Percentiles rank a stretch among this genome's conserved stretches.
phyloP scores from a whole-genome alignment of 2,329 filamentous ascomycete species.

The Thelonectria olida region DNA sequence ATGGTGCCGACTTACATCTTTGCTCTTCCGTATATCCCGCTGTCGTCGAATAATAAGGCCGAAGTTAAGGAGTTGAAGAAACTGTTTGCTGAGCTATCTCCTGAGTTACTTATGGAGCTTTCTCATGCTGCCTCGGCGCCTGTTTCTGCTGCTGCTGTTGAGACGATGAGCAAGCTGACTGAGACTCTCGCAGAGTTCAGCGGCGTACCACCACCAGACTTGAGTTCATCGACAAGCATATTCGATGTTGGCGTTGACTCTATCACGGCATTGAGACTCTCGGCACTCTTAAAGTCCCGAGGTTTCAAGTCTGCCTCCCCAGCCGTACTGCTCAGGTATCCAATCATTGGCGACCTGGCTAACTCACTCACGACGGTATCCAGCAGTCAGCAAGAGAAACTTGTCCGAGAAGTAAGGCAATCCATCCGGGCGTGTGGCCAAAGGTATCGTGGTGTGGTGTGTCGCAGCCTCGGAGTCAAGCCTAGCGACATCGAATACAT shows the following conservation, averaged over 20 bases:
- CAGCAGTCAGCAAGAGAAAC: constrained; percentile 24
- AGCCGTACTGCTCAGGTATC: constrained; percentile 73
- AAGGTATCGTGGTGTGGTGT: constrained; percentile 63
- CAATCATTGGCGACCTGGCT: constrained; percentile 59
- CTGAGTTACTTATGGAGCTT: constrained; percentile 69
- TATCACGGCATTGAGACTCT: constrained; percentile 80
- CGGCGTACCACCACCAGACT: constrained; percentile 50
- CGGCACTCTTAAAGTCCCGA: constrained; percentile 67
- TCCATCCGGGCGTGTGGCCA: constrained; percentile 71
- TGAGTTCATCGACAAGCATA: constrained; percentile 70
- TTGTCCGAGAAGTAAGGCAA: constrained; percentile 63
- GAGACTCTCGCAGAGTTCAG: constrained; percentile 64
- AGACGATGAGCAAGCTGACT: constrained; percentile 59
- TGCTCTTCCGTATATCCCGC: constrained; percentile 74
- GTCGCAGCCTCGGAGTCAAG: constrained; percentile 60
- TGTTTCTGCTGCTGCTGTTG: constrained; percentile 42
- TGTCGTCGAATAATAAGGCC: constrained; percentile 91
- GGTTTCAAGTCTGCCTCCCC: constrained; percentile 71
- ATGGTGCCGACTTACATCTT: constrained; percentile 93
- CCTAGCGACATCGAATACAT: constrained; percentile 73
- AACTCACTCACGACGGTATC: constrained; percentile 42
- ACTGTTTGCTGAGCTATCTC: constrained; percentile 70
- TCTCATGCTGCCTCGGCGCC: constrained; percentile 44
- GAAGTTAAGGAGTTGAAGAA: constrained; percentile 75
- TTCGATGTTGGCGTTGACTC: constrained; percentile 92